These are phyloP conservation scores for Babesia caballi DNA, from an alignment of 169 alveolate species.

Conservation along the genomic window DNA sequence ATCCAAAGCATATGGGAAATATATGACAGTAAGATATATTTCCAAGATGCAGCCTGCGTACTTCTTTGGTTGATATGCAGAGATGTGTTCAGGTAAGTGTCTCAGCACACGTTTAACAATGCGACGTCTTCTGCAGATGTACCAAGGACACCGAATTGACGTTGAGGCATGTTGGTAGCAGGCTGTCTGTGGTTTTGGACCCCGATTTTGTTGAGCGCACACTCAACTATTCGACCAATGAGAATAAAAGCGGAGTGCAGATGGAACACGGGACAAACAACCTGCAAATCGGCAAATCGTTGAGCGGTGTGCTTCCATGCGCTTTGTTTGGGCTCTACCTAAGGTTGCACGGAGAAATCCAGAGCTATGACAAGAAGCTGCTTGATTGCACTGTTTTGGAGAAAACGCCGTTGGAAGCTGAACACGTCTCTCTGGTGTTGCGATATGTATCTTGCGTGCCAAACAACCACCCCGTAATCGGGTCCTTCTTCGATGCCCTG, in stretches of 20 bases:
- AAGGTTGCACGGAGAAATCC: constrained; percentile 1
- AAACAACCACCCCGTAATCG: constrained; percentile 32
- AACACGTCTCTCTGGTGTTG: not conserved
- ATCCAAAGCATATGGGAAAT: constrained; percentile 35
- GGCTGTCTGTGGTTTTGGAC: constrained; percentile 2
- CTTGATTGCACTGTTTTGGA: constrained; percentile 4
- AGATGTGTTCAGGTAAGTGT: constrained; percentile 20
- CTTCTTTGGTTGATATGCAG: constrained; percentile 23
- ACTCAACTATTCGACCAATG: not conserved
- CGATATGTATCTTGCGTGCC: constrained; percentile 41
- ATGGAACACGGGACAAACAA: not conserved
- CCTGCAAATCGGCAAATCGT: not conserved
- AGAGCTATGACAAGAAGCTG: not conserved
- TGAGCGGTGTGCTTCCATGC: constrained; percentile 27
- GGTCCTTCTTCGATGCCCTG: constrained; percentile 17
- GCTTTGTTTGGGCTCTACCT: constrained; percentile 9
- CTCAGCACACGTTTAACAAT: not conserved
- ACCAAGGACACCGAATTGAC: constrained; percentile 4
- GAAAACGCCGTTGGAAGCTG: constrained; percentile 6
- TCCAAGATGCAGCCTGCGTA: constrained; percentile 49
- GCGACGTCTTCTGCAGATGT: not conserved
- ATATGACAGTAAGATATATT: constrained; percentile 41
- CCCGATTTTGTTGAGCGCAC: not conserved
- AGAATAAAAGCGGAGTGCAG: not conserved
- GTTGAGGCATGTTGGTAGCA: not conserved